phyloP scores from a whole-genome alignment of 495 filamentous ascomycete genomes.

The Xanthoparmelia taractica region DNA sequence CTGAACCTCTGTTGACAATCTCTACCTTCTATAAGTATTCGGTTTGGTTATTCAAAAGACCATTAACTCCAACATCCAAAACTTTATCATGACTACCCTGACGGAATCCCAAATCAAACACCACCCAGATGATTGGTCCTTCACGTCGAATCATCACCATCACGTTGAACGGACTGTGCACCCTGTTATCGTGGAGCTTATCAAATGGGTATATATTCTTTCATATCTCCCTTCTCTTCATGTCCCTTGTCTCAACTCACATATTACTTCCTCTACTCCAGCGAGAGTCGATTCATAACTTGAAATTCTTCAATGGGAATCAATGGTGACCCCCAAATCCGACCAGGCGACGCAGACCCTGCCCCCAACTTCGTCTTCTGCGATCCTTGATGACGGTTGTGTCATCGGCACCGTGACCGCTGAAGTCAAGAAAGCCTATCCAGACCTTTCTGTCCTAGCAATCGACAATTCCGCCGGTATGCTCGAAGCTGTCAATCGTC shows the following conservation, averaged over 20 bases:
- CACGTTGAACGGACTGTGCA: slow-evolving; percentile 13
- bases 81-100: background rate
- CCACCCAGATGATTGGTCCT: slow-evolving; percentile 11
- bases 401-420: slow-evolving; percentile 17
- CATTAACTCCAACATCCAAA: background rate
- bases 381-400: slow-evolving; percentile 13
- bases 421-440: slow-evolving; percentile 14
- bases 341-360: slow-evolving; percentile 3
- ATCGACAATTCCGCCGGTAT: slow-evolving; percentile 17
- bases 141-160: slow-evolving; percentile 4
- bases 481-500: slow-evolving; percentile 10
- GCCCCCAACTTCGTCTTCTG: slow-evolving; percentile 7
- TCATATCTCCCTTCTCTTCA: background rate
- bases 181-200: slow-evolving; percentile 9
- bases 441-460: slow-evolving; percentile 13
- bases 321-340: slow-evolving; percentile 1
- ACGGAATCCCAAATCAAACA: background rate
- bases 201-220: slow-evolving; percentile 9
- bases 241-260: background rate
- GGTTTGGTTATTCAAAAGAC: too few species aligned
- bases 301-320: background rate
- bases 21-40: too few species aligned
- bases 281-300: background rate
- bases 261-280: background rate
- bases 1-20: too few species aligned